phyloP scores from a whole-genome alignment of 345 rosid genomes.

The Crucihimalaya himalaica region DNA sequence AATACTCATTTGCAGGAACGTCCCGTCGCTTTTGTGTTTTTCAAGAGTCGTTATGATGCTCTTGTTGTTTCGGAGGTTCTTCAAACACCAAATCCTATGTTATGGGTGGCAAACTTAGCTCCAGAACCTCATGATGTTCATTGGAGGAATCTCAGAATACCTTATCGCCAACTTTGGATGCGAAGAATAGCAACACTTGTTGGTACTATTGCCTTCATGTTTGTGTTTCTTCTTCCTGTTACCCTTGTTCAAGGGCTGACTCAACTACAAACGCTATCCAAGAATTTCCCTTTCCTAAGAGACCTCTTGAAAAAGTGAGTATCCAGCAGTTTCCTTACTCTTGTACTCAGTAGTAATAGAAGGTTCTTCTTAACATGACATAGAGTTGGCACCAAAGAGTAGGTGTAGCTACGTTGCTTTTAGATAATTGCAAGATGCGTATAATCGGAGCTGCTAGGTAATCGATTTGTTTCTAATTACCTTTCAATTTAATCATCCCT shows the following conservation, averaged over 20 bases:
- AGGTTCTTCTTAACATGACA: constrained; percentile 17
- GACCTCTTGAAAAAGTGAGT: constrained; percentile 64
- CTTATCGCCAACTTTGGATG: constrained; percentile 85
- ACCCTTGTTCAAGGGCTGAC: constrained; percentile 79
- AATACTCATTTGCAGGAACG: constrained; percentile 62
- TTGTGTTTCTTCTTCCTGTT: constrained; percentile 76
- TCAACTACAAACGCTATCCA: constrained; percentile 59
- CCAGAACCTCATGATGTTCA: constrained; percentile 92
- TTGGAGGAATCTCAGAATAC: constrained; percentile 85
- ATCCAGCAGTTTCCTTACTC: background rate
- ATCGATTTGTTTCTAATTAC: background rate
- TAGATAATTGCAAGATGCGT: constrained; percentile 9
- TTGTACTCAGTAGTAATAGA: constrained; percentile 10
- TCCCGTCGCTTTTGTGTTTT: constrained; percentile 89
- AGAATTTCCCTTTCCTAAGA: constrained; percentile 63
- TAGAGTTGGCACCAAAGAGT: background rate
- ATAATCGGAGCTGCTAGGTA: background rate
- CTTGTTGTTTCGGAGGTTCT: constrained; percentile 75
- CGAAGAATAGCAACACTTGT: constrained; percentile 67
- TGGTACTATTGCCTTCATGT: constrained; percentile 70
- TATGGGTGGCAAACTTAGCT: constrained; percentile 89
- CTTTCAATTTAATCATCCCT: background rate
- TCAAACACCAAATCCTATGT: constrained; percentile 88
- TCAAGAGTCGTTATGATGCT: constrained; percentile 88
- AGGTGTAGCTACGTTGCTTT: background rate